phyloP scores from a whole-genome alignment of 169 alveolate genomes.

The Amoebophrya sp. region DNA sequence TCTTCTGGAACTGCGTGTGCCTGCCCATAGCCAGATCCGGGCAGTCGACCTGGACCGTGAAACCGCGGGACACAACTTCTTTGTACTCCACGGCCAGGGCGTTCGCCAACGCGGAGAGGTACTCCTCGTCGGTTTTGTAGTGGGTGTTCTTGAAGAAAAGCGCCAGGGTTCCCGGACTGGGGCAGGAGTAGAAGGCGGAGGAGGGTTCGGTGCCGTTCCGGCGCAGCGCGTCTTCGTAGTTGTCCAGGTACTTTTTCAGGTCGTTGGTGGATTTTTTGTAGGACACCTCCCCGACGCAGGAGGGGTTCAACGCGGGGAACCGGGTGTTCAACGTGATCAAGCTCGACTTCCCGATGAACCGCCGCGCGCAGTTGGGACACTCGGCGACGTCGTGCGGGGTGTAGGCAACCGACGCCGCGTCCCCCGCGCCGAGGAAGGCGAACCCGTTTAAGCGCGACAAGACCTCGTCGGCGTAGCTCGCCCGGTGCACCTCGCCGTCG shows the following conservation, averaged over 20 bases:
- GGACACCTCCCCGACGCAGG: not conserved
- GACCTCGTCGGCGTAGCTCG: not conserved
- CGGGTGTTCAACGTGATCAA: not conserved
- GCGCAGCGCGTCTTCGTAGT: not conserved
- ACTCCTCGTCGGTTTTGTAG: not conserved
- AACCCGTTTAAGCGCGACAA: not conserved
- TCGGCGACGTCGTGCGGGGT: not conserved
- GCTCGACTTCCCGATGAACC: not conserved
- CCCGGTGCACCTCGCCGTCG: not conserved
- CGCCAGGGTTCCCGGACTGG: not conserved
- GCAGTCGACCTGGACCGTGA: not conserved
- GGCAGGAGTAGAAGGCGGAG: not conserved
- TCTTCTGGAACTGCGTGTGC: not conserved
- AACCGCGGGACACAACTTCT: not conserved
- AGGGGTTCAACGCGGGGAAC: not conserved
- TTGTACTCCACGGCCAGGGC: not conserved
- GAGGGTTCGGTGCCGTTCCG: not conserved
- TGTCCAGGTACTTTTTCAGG: not conserved
- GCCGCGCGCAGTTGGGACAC: not conserved
- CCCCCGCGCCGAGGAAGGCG: not conserved
- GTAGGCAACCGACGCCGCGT: not conserved
- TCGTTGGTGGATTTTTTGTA: not conserved
- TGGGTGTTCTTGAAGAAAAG: not conserved
- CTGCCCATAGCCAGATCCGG: not conserved
- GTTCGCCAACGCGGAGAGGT: not conserved